A percentile compares a stretch with the other conserved stretches of the same genome.
Evolutionary conservation across 805 yeast species (phyloP).

Genomic region (Wickerhamiella domercqiae): DNA sequence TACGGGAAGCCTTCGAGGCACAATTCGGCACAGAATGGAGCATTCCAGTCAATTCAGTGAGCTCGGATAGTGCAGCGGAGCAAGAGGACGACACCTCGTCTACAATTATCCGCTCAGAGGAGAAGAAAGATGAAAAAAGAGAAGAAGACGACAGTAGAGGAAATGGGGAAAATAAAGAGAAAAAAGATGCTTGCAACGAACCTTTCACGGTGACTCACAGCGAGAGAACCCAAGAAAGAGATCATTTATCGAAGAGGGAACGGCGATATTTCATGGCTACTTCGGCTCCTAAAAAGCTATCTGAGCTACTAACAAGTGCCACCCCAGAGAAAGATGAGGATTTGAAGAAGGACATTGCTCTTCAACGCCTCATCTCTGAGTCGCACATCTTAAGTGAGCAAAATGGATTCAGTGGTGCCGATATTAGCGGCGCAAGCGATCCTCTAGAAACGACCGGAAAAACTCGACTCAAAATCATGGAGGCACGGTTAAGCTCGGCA

Average conservation of each 20-base stretch:
- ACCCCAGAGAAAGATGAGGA: constrained; percentile 30
- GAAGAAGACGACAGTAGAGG: constrained; percentile 6
- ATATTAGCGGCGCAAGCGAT: constrained; percentile 20
- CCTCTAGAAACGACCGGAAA: constrained; percentile 27
- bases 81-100: neutral
- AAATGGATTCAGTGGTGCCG: constrained; percentile 22
- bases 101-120: too few relatives aligned
- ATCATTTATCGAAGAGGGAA: constrained; percentile 15
- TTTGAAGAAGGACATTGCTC: constrained; percentile 48
- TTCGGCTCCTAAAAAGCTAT: constrained; percentile 21
- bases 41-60: constrained; percentile 10
- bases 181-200: constrained; percentile 9
- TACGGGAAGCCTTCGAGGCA: constrained; percentile 22
- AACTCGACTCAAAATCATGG: constrained; percentile 24
- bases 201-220: constrained; percentile 24
- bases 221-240: constrained; percentile 17
- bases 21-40: constrained; percentile 24
- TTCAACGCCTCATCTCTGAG: constrained; percentile 51
- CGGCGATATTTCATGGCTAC: constrained; percentile 16
- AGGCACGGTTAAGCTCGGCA: constrained; percentile 24
- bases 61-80: neutral
- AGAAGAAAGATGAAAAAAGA: constrained; percentile 3
- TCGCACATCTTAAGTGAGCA: constrained; percentile 40
- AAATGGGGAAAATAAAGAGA: constrained; percentile 5
- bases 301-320: neutral